phyloP scores from a whole-genome alignment of 352 stramenopile species.

The Peronospora belbahrii region DNA sequence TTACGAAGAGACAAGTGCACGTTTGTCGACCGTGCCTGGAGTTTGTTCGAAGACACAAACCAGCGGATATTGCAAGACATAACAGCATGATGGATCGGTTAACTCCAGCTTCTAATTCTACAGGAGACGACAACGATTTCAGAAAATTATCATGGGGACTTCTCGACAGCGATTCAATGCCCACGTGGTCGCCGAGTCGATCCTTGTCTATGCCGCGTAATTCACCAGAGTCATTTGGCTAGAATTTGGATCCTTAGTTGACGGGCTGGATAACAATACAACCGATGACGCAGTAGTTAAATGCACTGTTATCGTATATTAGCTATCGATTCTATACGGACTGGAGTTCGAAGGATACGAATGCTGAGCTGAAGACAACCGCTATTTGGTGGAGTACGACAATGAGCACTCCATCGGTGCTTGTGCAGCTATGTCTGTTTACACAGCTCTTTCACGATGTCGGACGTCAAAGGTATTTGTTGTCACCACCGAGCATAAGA shows the following conservation, averaged over 20 bases:
- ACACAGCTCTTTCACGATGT: no score
- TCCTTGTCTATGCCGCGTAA: constrained; percentile 26
- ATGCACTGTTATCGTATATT: no score
- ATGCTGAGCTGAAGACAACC: no score
- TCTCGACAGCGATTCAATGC: constrained; percentile 16
- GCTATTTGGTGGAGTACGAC: no score
- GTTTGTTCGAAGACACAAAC: constrained; percentile 20
- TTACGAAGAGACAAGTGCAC: constrained; percentile 15
- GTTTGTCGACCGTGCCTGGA: constrained; percentile 21
- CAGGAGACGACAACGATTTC: constrained; percentile 4
- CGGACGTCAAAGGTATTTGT: no score
- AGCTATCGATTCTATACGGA: no score
- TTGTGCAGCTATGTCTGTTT: no score
- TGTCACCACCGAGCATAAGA: no score
- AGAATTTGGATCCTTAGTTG: constrained; percentile 2
- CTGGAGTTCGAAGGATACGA: no score
- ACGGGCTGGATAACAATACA: not conserved
- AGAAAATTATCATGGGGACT: constrained; percentile 20
- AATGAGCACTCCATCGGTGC: no score
- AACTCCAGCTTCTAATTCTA: constrained; percentile 19
- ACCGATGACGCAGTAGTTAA: not conserved
- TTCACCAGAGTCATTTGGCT: constrained; percentile 21
- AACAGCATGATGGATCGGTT: constrained; percentile 10
- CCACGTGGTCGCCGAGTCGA: constrained; percentile 19
- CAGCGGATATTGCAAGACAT: constrained; percentile 14